These are phyloP conservation scores for Mrakia gelida DNA, from an alignment of 768 basidiomycete genomes.

Conservation along the genomic window DNA sequence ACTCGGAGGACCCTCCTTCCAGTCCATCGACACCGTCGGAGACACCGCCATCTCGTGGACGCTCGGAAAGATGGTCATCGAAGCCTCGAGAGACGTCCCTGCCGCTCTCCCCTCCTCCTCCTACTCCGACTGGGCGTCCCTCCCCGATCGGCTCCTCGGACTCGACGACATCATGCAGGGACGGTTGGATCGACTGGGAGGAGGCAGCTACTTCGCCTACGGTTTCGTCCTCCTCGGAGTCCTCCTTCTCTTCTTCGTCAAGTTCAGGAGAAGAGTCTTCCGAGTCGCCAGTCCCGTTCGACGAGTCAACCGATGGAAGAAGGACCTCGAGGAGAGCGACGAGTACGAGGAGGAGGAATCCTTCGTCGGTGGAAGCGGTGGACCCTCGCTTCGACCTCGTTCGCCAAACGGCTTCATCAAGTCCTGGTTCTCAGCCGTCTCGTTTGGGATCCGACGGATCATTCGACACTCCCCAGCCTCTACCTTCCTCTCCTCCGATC, in stretches of 20 bases:
- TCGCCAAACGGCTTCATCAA: not conserved
- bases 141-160: conserved; percentile 11
- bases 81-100: conserved; percentile 53
- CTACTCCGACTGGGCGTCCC: conserved; percentile 10
- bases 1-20: conserved; percentile 70
- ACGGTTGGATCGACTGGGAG: not conserved
- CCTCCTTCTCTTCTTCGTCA: conserved; percentile 10
- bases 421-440: not conserved
- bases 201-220: not conserved
- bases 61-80: conserved; percentile 96
- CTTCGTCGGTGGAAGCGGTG: conserved; percentile 8
- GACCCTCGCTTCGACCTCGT: not conserved
- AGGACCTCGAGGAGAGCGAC: conserved; percentile 7
- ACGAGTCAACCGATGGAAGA: conserved; percentile 12
- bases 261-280: conserved; percentile 13
- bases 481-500: not conserved
- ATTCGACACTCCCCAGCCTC: conserved; percentile 1
- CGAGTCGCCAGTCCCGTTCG: conserved; percentile 3
- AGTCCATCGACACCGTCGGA: conserved; percentile 84
- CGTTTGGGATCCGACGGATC: not conserved
- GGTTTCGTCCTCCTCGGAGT: conserved; percentile 13
- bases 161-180: conserved; percentile 6
- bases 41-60: conserved; percentile 97
- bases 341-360: conserved; percentile 21
- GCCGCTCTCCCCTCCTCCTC: not conserved